Percentiles rank a stretch among this genome's conserved stretches.
These are phyloP conservation scores for Lasiodiplodia citricola DNA, from an alignment of 2,329 filamentous ascomycete species.

Conservation along the genomic window DNA sequence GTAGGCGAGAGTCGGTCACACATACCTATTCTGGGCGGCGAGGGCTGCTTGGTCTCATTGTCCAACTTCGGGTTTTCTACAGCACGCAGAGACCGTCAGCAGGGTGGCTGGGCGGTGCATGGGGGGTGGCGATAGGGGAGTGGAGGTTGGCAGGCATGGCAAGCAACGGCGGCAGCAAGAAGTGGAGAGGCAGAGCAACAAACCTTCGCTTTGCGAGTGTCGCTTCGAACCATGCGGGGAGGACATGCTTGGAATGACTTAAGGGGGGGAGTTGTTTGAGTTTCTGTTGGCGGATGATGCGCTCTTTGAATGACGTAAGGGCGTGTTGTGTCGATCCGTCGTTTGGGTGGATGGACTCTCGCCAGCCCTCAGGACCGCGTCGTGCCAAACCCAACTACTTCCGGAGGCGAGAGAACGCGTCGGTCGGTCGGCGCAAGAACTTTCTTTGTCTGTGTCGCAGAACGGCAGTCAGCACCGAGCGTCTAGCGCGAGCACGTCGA, in stretches of 20 bases:
- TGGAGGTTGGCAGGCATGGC: not conserved
- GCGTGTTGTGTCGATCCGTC: conserved; percentile 33
- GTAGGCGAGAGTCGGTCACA: conserved; percentile 36
- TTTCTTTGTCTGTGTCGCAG: conserved; percentile 27
- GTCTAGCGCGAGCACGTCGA: conserved; percentile 3
- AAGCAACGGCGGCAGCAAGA: not conserved
- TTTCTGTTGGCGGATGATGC: conserved; percentile 42
- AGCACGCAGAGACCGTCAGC: conserved; percentile 4
- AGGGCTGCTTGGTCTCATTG: conserved; percentile 22
- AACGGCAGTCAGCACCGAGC: conserved; percentile 13
- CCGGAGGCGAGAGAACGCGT: conserved; percentile 15
- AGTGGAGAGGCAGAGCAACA: conserved; percentile 29
- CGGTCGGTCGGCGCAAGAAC: not conserved
- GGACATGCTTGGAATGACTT: conserved; percentile 43
- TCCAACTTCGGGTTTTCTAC: conserved; percentile 22
- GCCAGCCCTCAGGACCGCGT: conserved; percentile 33
- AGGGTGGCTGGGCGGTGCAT: not conserved
- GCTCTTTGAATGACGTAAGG: conserved; percentile 43
- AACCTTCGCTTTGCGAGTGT: conserved; percentile 44
- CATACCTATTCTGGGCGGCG: conserved; percentile 29
- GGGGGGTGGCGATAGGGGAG: not conserved
- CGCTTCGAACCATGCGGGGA: conserved; percentile 45
- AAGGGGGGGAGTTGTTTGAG: conserved; percentile 39
- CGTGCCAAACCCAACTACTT: conserved; percentile 32
- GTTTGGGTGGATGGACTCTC: conserved; percentile 23